Base-by-base conservation (phyloP, 2,329 filamentous ascomycete genomes). In the Fusarium burgessii region DNA sequence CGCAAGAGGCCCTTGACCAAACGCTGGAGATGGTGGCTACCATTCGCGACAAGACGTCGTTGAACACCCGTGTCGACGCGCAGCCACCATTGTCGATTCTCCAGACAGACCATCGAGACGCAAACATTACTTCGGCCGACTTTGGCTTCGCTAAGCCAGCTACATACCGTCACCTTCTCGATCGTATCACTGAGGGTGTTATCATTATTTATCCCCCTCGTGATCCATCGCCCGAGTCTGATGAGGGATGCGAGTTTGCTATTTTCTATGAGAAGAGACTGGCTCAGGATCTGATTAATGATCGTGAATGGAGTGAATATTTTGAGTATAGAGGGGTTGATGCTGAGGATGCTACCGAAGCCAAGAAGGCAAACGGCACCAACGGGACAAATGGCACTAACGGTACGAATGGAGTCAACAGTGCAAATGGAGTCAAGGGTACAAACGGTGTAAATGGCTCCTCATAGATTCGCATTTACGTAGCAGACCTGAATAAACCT, bases 311-410 rank as follows among this genome's bases (percentile, higher is more conserved):
- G 79, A 79, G 65, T 33, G 56, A 73, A 56, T 83, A 78, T 23
- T 82, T 83, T 61, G 80, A 82, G 60, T 82, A 77, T 46, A 69
- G 81, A 33, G 82, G 80, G 0, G 67, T 83, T 23, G 79, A 81
- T 49, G 67, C 67, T 2, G 67, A 68, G 13, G 67, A 70, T 25
- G 38, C 51, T 1, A 41, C 11, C 14, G 32, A 65, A 12, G 14
- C 18, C 35, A 50, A 32, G 5, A 47, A 23, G 20, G 17, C 40
- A 4, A 66, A 50, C 11, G 47, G 29, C 14, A 17, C 27, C 5
- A 33, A 49, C 17, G 27, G 29, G 4, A 17, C 14, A 9, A 49
- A 20, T 0, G n/a, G 27, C 2, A 2, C 13, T 3, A 49, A 33
- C 0, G 18, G 36, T 3, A 38, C 36, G 4, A 18, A 18, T 29